These are phyloP conservation scores for Pulveroboletus ravenelii DNA, from an alignment of 768 basidiomycete species.

Conservation along the genomic window DNA sequence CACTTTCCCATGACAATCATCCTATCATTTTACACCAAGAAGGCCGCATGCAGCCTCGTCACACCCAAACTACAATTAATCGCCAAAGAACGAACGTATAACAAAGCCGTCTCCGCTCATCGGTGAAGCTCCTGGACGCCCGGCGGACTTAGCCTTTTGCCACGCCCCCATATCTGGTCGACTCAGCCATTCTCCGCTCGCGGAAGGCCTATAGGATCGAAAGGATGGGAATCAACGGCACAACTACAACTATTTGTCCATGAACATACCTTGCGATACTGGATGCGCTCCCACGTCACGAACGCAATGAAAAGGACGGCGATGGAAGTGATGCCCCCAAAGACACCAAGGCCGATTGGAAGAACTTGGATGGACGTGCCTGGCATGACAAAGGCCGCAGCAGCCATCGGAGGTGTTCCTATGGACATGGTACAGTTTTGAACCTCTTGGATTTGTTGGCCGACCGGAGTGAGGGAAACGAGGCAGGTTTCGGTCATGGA, in stretches of 20 bases:
- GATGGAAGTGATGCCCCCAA: conserved; percentile 81
- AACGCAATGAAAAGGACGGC: conserved; percentile 76
- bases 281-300: conserved; percentile 84
- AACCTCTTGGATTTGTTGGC: conserved; percentile 50
- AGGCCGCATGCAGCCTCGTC: neutral
- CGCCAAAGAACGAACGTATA: conserved; percentile 5
- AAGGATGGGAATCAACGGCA: neutral
- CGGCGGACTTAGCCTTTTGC: conserved; percentile 1
- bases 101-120: neutral
- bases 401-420: conserved; percentile 24
- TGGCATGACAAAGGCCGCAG: conserved; percentile 54
- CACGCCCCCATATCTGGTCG: conserved; percentile 59
- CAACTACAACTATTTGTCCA: neutral
- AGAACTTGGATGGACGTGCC: conserved; percentile 71
- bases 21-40: no score
- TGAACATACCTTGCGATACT: conserved; percentile 69
- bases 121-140: neutral
- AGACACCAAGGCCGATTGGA: conserved; percentile 79
- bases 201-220: conserved; percentile 56
- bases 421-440: conserved; percentile 45
- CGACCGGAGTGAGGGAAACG: conserved; percentile 51
- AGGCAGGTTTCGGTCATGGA: conserved; percentile 54
- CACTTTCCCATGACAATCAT: no score
- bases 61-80: neutral
- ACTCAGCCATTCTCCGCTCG: conserved; percentile 65